These are phyloP conservation scores for Croton laevigatus DNA, from an alignment of 441 rosid genomes.

Conservation along the genomic window DNA sequence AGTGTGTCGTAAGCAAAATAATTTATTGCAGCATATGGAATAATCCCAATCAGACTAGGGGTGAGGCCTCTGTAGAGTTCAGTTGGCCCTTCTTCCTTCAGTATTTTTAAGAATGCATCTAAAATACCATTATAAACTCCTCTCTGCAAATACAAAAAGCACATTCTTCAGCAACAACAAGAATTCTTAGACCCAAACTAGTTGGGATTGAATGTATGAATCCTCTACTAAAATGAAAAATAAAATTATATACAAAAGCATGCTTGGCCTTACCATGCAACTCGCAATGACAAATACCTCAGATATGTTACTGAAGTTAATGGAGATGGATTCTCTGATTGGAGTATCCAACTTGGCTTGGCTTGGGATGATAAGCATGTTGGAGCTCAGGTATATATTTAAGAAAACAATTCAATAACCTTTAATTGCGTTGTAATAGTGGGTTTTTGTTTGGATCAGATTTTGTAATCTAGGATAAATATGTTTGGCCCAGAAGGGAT, in stretches of 20 bases:
- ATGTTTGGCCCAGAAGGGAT: conserved; percentile 55
- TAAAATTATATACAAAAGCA: not conserved
- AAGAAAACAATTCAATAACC: too few relatives aligned
- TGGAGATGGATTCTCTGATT: conserved; percentile 59
- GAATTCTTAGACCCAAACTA: too few relatives aligned
- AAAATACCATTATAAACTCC: conserved; percentile 66
- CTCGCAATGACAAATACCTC: conserved; percentile 54
- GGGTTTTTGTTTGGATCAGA: conserved; percentile 39
- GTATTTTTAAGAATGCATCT: conserved; percentile 77
- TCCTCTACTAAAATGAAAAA: too few relatives aligned
- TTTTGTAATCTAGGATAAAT: conserved; percentile 63
- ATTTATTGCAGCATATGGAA: conserved; percentile 94
- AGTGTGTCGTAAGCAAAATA: conserved; percentile 90
- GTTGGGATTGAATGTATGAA: too few relatives aligned
- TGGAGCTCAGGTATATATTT: conserved; percentile 61
- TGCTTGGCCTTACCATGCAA: conserved; percentile 83
- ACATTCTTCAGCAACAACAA: not conserved
- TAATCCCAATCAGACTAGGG: conserved; percentile 94
- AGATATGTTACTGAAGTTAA: conserved; percentile 47
- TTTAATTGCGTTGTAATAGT: not conserved
- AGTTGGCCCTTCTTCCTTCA: conserved; percentile 72
- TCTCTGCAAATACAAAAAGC: conserved; percentile 50
- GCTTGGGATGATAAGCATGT: conserved; percentile 94
- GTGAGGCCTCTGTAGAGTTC: conserved; percentile 92
- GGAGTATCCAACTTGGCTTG: conserved; percentile 82